Evolutionary conservation across 2,329 filamentous ascomycete species (phyloP), one percentile per base, ranked within the genome.

Genomic region (Tolypocladium album): DNA sequence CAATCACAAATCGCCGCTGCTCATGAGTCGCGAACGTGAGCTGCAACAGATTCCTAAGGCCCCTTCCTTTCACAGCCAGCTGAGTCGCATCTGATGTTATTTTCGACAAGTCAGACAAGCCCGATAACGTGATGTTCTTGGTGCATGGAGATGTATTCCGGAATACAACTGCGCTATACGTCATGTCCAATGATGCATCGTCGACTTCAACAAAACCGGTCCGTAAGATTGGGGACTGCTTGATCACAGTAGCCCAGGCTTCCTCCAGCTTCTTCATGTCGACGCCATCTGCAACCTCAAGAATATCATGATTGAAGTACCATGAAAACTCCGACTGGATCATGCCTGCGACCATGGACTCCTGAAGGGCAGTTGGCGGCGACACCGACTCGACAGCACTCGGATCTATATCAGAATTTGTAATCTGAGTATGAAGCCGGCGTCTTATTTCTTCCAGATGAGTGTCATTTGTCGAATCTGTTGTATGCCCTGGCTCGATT

Each of bases 301-400:
- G 76, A 2, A 93, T 74, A 66, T 96, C 89, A 60, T 94, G 87
- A 63, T 95, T 96, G 76, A 91, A 95, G 69, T 97, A 97, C 63
- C 86, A 82, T 13, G 79, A 75, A 65, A 88, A 93, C 3, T 83
- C 78, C 0, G 91, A 94, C 20, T 84, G 79, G 0, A 91, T 64
- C 89, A 96, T 96, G 62, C 90, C 88, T 0, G 87, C 86, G 3
- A 95, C 76, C 85, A 97, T 91, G 1, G 88, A 87, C 70, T 97
- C 91, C 73, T 97, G 92, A 6, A 96, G 78, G 8, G 92, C 87
- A 0, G 92, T 96, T 0, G 88, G 82, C 0, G 92, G 92, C 2
- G 94, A 73, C 3, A 93, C 73, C 4, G 78, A 70, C 57, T 89
- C 83, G 1, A 87, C 67, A 13, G 76, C 67, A 0, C 70, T 62